phyloP scores from a whole-genome alignment of 139 green algal genomes.

The Tetradesmus obliquus region DNA sequence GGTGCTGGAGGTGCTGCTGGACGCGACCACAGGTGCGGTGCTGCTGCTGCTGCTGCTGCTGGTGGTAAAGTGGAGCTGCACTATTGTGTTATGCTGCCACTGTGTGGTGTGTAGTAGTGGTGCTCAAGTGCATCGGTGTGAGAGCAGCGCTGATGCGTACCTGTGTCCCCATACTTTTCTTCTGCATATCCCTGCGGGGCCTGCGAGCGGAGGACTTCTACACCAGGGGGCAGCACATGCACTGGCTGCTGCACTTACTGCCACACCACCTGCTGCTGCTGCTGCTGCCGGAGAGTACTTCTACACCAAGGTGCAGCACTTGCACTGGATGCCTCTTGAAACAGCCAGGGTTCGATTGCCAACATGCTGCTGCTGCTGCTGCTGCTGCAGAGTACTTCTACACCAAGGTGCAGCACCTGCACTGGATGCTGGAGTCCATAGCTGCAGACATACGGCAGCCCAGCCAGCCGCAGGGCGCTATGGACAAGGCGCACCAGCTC shows the following conservation, averaged over 20 bases:
- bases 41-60: neutral
- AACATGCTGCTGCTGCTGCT: constrained; percentile 2
- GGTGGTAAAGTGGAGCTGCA: neutral
- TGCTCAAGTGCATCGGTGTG: too few relatives aligned
- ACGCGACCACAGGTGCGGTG: constrained; percentile 43
- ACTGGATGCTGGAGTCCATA: constrained; percentile 57
- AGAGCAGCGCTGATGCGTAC: too few relatives aligned
- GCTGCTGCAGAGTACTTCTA: constrained; percentile 60
- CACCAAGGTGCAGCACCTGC: constrained; percentile 54
- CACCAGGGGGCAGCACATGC: constrained; percentile 48
- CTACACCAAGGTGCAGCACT: constrained; percentile 50
- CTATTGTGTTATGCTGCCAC: too few relatives aligned
- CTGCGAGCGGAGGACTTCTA: constrained; percentile 50
- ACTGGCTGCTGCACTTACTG: constrained; percentile 33
- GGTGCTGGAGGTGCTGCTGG: constrained; percentile 63
- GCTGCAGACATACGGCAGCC: constrained; percentile 36
- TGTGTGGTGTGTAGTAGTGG: too few relatives aligned
- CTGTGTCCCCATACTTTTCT: too few relatives aligned
- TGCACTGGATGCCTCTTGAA: constrained; percentile 46
- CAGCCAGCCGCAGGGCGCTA: neutral
- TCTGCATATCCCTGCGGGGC: too few relatives aligned
- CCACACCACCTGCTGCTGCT: neutral
- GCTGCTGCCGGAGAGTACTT: constrained; percentile 47
- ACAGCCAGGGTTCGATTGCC: neutral
- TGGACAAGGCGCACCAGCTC: constrained; percentile 54